Evolutionary conservation across 2,329 filamentous ascomycete species (phyloP).

Genomic region (Coniochaeta sp.): DNA sequence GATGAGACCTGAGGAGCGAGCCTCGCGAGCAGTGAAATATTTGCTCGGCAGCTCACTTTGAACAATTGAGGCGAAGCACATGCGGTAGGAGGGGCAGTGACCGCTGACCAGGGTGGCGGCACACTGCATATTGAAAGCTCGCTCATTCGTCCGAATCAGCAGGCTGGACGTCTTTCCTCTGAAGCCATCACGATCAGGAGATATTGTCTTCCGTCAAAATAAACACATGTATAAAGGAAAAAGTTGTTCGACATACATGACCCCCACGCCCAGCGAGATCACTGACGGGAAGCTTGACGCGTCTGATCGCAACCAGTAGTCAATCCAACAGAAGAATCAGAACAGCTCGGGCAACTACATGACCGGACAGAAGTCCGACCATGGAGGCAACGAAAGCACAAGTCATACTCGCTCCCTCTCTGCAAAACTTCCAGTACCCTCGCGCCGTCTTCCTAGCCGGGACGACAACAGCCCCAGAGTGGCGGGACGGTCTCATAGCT

Average conservation of each 20-base stretch:
- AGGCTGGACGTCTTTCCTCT: not conserved
- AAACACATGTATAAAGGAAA: too few relatives aligned
- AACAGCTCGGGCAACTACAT: not conserved
- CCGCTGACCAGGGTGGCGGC: not conserved
- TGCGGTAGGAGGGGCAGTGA: not conserved
- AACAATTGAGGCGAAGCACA: not conserved
- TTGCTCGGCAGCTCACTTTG: not conserved
- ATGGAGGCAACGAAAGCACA: not conserved
- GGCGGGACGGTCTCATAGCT: conserved; percentile 38
- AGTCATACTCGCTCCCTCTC: conserved; percentile 5
- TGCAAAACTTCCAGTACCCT: conserved; percentile 4
- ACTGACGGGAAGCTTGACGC: not conserved
- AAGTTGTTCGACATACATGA: too few relatives aligned
- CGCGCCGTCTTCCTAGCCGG: conserved; percentile 50
- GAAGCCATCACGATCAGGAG: not conserved
- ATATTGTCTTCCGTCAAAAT: not conserved
- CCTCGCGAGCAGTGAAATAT: not conserved
- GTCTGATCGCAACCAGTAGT: not conserved
- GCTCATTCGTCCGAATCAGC: not conserved
- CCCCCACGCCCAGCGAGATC: too few relatives aligned
- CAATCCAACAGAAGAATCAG: not conserved
- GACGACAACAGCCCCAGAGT: conserved; percentile 40
- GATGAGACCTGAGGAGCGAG: not conserved
- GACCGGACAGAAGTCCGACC: not conserved
- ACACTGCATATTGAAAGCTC: not conserved